Percentiles rank a stretch among this genome's conserved stretches.
phyloP scores from a whole-genome alignment of 192 early-diverging fungal species.

The Jimgerdemannia flammicorona region DNA sequence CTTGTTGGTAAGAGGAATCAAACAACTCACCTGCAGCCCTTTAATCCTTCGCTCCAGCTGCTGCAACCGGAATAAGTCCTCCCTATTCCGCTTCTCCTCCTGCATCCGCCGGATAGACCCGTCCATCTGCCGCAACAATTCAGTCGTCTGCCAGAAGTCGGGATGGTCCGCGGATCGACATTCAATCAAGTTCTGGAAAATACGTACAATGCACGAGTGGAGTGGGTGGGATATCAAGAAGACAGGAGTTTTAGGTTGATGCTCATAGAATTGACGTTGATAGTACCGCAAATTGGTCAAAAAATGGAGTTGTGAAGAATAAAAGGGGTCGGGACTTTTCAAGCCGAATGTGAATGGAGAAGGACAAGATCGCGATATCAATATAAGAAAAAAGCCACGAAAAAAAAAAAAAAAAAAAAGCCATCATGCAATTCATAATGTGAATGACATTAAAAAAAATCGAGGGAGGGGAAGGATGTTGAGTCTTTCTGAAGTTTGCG shows the following conservation, averaged over 20 bases:
- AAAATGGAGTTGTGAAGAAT: too few relatives aligned
- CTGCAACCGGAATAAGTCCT: neutral
- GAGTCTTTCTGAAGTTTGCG: too few relatives aligned
- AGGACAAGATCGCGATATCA: too few relatives aligned
- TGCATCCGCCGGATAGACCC: neutral
- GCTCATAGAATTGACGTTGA: too few relatives aligned
- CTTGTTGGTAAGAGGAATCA: neutral
- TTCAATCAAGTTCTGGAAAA: neutral
- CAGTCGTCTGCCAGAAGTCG: neutral
- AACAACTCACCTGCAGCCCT: constrained; percentile 1
- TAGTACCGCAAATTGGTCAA: too few relatives aligned
- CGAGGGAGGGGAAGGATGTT: too few relatives aligned
- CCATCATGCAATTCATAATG: too few relatives aligned
- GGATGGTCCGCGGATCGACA: neutral
- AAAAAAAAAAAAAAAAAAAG: neutral
- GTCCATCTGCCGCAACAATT: neutral
- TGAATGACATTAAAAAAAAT: too few relatives aligned
- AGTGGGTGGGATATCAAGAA: neutral
- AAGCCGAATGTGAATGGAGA: too few relatives aligned
- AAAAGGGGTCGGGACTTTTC: too few relatives aligned
- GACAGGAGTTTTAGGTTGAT: neutral
- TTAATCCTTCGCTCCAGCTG: neutral
- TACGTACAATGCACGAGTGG: neutral
- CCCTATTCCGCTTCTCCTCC: neutral
- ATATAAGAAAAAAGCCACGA: too few relatives aligned